Evolutionary conservation across 2,329 filamentous ascomycete genomes (phyloP).

Genomic region (Rutstroemia sp.): DNA sequence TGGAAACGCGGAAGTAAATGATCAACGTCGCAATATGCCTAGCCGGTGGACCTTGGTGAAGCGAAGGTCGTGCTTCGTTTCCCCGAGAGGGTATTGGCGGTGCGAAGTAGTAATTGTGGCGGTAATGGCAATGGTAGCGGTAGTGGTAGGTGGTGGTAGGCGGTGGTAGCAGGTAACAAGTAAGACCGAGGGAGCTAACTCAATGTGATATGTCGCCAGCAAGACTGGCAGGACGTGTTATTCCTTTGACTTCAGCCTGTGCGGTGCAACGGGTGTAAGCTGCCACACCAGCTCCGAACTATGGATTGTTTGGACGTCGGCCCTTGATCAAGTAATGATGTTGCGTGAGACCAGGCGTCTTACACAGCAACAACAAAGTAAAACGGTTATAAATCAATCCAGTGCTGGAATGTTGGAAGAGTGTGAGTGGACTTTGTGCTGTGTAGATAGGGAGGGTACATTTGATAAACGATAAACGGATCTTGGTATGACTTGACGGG

Average conservation of each 20-base stretch:
- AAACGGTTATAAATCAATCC: background rate
- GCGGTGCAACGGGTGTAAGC: conserved; percentile 6
- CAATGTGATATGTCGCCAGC: conserved; percentile 8
- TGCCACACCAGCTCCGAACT: background rate
- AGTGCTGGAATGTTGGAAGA: background rate
- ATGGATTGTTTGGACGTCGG: background rate
- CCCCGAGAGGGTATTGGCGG: background rate
- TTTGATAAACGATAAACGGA: too few species aligned
- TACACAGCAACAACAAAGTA: background rate
- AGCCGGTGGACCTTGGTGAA: too few species aligned
- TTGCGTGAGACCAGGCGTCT: background rate
- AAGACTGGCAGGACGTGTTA: background rate
- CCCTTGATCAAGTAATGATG: conserved; percentile 3
- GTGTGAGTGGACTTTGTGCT: background rate
- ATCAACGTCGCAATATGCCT: background rate
- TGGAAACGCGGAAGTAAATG: too few species aligned
- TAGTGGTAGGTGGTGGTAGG: background rate
- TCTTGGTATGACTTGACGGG: too few species aligned
- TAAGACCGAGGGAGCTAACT: background rate
- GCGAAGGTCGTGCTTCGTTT: background rate
- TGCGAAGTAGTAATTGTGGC: background rate
- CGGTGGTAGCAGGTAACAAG: background rate
- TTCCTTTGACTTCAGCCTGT: conserved; percentile 4
- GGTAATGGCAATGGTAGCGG: too few species aligned
- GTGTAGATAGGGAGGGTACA: background rate